Evolutionary conservation across 2,329 filamentous ascomycete genomes (phyloP).

Genomic region (Metarhizium anisopliae): DNA sequence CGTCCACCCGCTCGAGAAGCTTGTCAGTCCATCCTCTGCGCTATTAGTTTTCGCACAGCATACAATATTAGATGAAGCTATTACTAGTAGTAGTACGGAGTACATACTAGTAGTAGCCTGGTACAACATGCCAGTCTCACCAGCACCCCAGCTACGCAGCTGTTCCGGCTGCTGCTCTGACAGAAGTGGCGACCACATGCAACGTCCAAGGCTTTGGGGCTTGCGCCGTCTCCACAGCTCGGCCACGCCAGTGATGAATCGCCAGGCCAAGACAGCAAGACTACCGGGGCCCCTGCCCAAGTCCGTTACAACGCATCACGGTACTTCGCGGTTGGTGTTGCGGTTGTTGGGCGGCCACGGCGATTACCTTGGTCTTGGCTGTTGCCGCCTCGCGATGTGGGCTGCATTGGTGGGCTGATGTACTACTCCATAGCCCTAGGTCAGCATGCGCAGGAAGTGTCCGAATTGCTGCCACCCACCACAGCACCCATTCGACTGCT

Average conservation of each 20-base stretch:
- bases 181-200: too few relatives aligned
- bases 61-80: neutral
- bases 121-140: too few relatives aligned
- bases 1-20: too few relatives aligned
- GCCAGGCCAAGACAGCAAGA: neutral
- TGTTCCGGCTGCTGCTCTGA: neutral
- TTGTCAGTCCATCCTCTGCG: too few relatives aligned
- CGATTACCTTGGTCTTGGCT: neutral
- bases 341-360: neutral
- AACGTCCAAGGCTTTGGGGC: neutral
- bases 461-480: neutral
- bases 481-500: neutral
- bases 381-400: neutral
- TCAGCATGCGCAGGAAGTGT: neutral
- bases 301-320: neutral
- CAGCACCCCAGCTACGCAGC: neutral
- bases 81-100: too few relatives aligned
- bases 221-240: neutral
- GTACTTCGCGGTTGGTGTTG: neutral
- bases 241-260: neutral
- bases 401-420: neutral
- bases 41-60: neutral
- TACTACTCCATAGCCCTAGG: too few relatives aligned
- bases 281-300: neutral
- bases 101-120: too few relatives aligned